Base-by-base conservation (phyloP, 805 yeast genomes). In the Candida suzukii region DNA sequence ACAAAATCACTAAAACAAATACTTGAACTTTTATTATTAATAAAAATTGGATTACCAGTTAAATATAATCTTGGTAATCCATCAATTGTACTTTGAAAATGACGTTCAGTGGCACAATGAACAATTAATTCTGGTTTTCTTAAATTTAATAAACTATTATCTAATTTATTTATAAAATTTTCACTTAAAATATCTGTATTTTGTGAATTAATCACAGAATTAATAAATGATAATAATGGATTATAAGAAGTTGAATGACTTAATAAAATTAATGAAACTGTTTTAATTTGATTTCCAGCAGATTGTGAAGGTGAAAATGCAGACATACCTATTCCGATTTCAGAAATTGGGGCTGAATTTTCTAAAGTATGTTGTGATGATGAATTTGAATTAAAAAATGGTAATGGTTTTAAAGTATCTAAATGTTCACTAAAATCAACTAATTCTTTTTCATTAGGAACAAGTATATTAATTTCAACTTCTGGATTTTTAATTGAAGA, bases 91-190 rank as follows among this genome's bases (percentile, higher is more conserved):
- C 45, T 40, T 12, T 42, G 44, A 28, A 46, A 43, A 1, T 46
- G 39, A 19, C 50, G 41, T 14, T 38, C 32, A 17, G 48, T 43
- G 7, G 50, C 42, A 37, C 48, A 44, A 29, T 50, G 46, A 22
- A 52, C n/a, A n/a, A 51, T 44, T 29, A 53, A 37, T 11, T 49
- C 50, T 4, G 54, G 54, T 3, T 49, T 25, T 5, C 44, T 48
- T n/a, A 45, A 33, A 3, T 37, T 41, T n/a, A n/a, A n/a, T n/a
- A n/a, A n/a, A n/a, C n/a, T n/a, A n/a, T n/a, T n/a, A n/a, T n/a
- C n/a, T n/a, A n/a, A n/a, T n/a, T n/a, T n/a, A n/a, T n/a, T n/a
- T n/a, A n/a, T n/a, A n/a, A n/a, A n/a, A n/a, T n/a, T n/a, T n/a
- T n/a, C n/a, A n/a, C n/a, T n/a, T n/a, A n/a, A n/a, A n/a, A n/a